Evolutionary conservation across 257 asterid genomes (phyloP).

Genomic region (Solanum chmielewskii): DNA sequence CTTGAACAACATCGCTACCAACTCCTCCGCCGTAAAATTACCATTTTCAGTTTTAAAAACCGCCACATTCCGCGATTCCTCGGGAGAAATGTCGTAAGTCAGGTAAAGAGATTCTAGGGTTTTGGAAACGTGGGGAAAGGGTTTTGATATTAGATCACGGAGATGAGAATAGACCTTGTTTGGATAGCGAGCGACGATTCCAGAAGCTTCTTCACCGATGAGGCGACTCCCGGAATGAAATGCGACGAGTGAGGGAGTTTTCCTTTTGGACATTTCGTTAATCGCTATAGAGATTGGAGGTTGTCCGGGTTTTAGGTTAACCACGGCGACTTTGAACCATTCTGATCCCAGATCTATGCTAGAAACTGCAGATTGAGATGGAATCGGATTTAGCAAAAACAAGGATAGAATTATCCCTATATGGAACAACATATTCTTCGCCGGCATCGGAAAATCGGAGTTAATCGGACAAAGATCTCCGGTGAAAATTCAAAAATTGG

Average conservation of each 20-base stretch:
- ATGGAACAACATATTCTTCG: conserved; percentile 13
- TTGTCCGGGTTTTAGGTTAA: conserved; percentile 87
- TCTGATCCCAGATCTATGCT: conserved; percentile 99
- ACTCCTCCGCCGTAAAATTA: conserved; percentile 69
- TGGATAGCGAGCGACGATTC: conserved; percentile 84
- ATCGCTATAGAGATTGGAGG: conserved; percentile 88
- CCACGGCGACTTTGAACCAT: conserved; percentile 90
- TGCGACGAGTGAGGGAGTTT: conserved; percentile 75
- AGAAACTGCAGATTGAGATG: conserved; percentile 72
- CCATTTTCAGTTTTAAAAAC: conserved; percentile 34
- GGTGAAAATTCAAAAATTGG: background rate
- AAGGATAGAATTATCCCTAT: conserved; percentile 30
- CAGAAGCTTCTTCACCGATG: conserved; percentile 82
- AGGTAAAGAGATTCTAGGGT: conserved; percentile 33
- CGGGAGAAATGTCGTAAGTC: conserved; percentile 34
- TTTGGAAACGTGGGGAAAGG: conserved; percentile 24
- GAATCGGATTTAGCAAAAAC: conserved; percentile 19
- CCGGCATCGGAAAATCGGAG: background rate
- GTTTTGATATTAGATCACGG: conserved; percentile 54
- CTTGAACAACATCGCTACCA: conserved; percentile 80
- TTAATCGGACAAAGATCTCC: background rate
- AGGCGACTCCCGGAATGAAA: conserved; percentile 63
- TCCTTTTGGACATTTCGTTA: conserved; percentile 96
- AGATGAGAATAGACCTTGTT: conserved; percentile 66
- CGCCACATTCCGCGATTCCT: conserved; percentile 36